A percentile compares a stretch with the other conserved stretches of the same genome.
phyloP scores from a whole-genome alignment of 352 stramenopile species.

The Elongisporangium undulatum region DNA sequence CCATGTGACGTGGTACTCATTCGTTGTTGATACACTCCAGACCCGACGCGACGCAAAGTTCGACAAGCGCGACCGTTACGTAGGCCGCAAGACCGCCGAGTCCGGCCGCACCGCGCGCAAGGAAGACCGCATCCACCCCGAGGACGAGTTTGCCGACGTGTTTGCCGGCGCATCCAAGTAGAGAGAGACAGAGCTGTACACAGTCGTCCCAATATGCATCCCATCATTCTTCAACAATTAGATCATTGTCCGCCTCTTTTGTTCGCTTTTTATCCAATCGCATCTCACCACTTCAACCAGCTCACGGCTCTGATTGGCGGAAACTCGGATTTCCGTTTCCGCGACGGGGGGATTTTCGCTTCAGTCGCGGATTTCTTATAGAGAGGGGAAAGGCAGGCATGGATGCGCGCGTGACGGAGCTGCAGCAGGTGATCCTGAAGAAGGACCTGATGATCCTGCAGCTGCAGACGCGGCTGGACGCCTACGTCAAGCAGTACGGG shows the following conservation, averaged over 20 bases:
- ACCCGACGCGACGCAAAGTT: conserved; percentile 85
- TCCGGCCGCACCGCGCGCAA: conserved; percentile 70
- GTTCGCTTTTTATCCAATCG: conserved; percentile 2
- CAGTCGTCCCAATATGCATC: conserved; percentile 1
- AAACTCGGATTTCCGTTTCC: conserved; percentile 1
- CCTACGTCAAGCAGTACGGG: conserved; percentile 52
- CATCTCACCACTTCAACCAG: neutral
- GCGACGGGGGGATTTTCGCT: neutral
- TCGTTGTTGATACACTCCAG: conserved; percentile 11
- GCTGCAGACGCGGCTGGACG: conserved; percentile 62
- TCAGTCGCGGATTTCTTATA: neutral
- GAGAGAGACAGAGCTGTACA: conserved; percentile 7
- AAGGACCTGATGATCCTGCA: conserved; percentile 84
- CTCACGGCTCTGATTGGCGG: conserved; percentile 1
- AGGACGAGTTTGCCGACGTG: conserved; percentile 84
- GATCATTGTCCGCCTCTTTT: conserved; percentile 5
- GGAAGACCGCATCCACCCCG: conserved; percentile 59
- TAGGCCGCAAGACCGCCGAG: conserved; percentile 87
- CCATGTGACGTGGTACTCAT: neutral
- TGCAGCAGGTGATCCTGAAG: conserved; percentile 81
- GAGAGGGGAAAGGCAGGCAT: conserved; percentile 13
- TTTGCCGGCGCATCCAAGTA: conserved; percentile 55
- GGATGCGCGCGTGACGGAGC: conserved; percentile 51
- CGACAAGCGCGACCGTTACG: conserved; percentile 92
- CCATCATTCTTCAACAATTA: conserved; percentile 5